These are phyloP conservation scores for Neocallimastix lanati DNA, from an alignment of 192 early-diverging fungal genomes.

Conservation along the genomic window DNA sequence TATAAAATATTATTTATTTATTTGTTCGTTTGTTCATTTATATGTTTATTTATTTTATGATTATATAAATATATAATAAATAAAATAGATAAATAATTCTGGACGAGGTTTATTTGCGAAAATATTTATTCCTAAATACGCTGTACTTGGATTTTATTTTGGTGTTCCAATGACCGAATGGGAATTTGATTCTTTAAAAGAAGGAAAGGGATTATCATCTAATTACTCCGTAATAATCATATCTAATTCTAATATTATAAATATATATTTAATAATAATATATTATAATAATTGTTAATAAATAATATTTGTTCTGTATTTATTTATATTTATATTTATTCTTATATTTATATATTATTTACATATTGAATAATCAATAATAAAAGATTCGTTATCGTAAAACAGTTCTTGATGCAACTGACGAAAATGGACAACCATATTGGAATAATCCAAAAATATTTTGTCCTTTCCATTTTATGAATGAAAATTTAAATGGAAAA, in stretches of 20 bases:
- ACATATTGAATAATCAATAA: too few relatives aligned
- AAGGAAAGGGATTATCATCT: constrained; percentile 52
- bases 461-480: constrained; percentile 90
- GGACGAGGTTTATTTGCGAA: constrained; percentile 19
- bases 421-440: constrained; percentile 57
- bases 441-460: constrained; percentile 31
- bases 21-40: not conserved
- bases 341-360: too few relatives aligned
- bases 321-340: constrained; percentile 1
- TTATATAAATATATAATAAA: too few relatives aligned
- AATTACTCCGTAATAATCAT: constrained; percentile 56
- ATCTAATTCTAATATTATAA: not conserved
- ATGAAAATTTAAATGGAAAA: constrained; percentile 39
- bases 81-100: constrained; percentile 16
- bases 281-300: too few relatives aligned
- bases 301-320: too few relatives aligned
- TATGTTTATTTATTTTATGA: not conserved
- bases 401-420: constrained; percentile 82
- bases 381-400: constrained; percentile 49
- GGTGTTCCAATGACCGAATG: constrained; percentile 91
- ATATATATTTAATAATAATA: too few relatives aligned
- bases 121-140: constrained; percentile 45
- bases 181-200: constrained; percentile 78
- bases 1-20: not conserved
- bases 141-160: constrained; percentile 80